Conservation (phyloP, 495 filamentous ascomycete genomes). For the Pyronema omphalodes region DNA sequence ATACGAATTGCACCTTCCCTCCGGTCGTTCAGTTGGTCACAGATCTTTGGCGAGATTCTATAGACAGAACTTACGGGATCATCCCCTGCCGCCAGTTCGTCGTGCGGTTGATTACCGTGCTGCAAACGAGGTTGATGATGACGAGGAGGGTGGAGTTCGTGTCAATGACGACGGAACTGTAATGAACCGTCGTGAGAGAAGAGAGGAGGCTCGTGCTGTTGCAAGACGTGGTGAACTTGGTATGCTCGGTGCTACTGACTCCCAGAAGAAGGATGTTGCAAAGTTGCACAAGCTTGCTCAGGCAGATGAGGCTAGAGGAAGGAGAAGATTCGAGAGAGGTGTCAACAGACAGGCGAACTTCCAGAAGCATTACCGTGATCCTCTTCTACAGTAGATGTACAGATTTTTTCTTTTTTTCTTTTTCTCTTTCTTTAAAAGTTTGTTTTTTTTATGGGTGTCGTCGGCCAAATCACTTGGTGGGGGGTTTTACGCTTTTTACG, state of each 20-base stretch:
- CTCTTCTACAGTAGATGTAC: slow-evolving; percentile 20
- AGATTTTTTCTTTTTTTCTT: neutral
- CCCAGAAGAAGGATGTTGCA: slow-evolving; percentile 46
- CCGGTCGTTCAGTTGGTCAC: slow-evolving; percentile 77
- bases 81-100: slow-evolving; percentile 14
- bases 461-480: neutral
- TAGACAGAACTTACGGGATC: slow-evolving; percentile 57
- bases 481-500: neutral
- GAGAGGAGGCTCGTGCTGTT: slow-evolving; percentile 40
- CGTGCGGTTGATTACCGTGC: slow-evolving; percentile 21
- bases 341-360: slow-evolving; percentile 45
- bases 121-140: slow-evolving; percentile 31
- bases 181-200: slow-evolving; percentile 23
- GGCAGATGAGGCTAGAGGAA: slow-evolving; percentile 40
- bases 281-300: slow-evolving; percentile 47
- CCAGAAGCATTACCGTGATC: slow-evolving; percentile 63
- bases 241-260: slow-evolving; percentile 54
- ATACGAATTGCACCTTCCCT: slow-evolving; percentile 84
- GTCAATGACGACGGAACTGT: slow-evolving; percentile 11
- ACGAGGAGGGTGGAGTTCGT: slow-evolving; percentile 22
- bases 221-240: slow-evolving; percentile 52
- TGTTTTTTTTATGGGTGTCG: neutral
- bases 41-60: slow-evolving; percentile 70
- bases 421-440: neutral
- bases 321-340: slow-evolving; percentile 41